Evolutionary conservation across 257 asterid species (phyloP), one percentile per base, ranked within the genome.

Genomic region (Lycium ferocissimum): DNA sequence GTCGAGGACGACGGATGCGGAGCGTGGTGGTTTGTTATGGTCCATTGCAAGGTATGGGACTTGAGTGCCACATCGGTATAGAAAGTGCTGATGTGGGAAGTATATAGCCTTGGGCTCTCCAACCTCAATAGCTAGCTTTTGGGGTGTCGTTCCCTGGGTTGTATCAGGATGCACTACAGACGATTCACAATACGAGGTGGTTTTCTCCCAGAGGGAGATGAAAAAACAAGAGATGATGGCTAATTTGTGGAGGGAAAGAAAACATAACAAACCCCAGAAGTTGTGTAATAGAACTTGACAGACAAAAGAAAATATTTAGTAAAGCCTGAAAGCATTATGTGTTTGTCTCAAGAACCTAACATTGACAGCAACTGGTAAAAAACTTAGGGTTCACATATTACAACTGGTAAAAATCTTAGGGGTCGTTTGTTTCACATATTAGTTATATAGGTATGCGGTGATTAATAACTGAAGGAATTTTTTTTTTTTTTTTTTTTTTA

Each of bases 141-240:
- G 33, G 33, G 33, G 33, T 26, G 33, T 26, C 33, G 33, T 26
- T 26, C 33, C 33, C 33, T 26, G 33, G 33, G 33, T 26, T 26
- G 33, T 26, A 26, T 26, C 33, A 26, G 33, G n/a, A 72, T 72
- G 1, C 58, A 1, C 80, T 45, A 5, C 9, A 45, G 58, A 72
- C 20, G 38, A 45, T n/a, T 45, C 38, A 72, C 58, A 9, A 2
- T 18, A 72, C 11, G 37, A 72, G 45, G 80, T 72, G 80, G 43
- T 51, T 51, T 51, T 51, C 56, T 51, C 56, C 56, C 7, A 51
- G 12, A 51, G 56, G 56, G 56, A 51, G 56, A 51, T 11, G 80
- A 45, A 45, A 72, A 45, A 72, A 9, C 80, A 72, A 72, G 80
- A 72, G 18, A 72, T 72, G 80, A 45, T 18, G 35, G 79, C 9